Percentiles rank a stretch among this genome's conserved stretches.
phyloP scores from a whole-genome alignment of 805 yeast genomes.

The Osmozyma mogii region DNA sequence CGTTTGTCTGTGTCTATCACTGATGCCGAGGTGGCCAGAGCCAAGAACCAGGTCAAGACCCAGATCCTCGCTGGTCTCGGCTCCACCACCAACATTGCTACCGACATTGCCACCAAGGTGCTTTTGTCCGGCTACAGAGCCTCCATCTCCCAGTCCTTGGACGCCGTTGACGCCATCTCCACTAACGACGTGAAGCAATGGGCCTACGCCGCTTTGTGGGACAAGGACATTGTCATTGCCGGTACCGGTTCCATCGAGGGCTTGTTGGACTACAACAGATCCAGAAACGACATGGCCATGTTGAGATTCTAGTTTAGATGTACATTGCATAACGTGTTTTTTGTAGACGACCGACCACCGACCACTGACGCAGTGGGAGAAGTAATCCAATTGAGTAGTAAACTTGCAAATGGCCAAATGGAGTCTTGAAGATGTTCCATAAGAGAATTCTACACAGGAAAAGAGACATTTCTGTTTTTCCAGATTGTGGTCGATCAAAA shows the following conservation, averaged over 20 bases:
- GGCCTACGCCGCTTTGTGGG: constrained; percentile 75
- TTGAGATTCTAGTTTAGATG: constrained; percentile 66
- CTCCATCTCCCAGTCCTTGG: constrained; percentile 51
- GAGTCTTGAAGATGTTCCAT: too few relatives aligned
- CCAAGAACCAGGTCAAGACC: constrained; percentile 63
- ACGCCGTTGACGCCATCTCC: constrained; percentile 56
- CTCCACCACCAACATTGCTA: constrained; percentile 44
- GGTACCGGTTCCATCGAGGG: constrained; percentile 85
- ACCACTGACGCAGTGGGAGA: too few relatives aligned
- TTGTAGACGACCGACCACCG: too few relatives aligned
- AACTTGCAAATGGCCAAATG: too few relatives aligned
- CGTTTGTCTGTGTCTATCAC: constrained; percentile 69
- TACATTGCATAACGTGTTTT: neutral
- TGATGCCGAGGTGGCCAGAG: constrained; percentile 72
- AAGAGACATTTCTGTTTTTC: too few relatives aligned
- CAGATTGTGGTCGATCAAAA: too few relatives aligned
- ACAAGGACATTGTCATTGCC: constrained; percentile 72
- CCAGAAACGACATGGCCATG: constrained; percentile 85
- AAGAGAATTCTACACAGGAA: too few relatives aligned
- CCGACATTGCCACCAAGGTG: constrained; percentile 51
- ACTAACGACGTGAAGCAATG: constrained; percentile 56
- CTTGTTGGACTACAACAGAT: constrained; percentile 75
- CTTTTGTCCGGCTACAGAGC: constrained; percentile 56
- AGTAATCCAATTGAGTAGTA: too few relatives aligned
- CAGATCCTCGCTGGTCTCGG: constrained; percentile 44